Evolutionary conservation across 257 asterid species (phyloP).

Genomic region (Plantago elongata): DNA sequence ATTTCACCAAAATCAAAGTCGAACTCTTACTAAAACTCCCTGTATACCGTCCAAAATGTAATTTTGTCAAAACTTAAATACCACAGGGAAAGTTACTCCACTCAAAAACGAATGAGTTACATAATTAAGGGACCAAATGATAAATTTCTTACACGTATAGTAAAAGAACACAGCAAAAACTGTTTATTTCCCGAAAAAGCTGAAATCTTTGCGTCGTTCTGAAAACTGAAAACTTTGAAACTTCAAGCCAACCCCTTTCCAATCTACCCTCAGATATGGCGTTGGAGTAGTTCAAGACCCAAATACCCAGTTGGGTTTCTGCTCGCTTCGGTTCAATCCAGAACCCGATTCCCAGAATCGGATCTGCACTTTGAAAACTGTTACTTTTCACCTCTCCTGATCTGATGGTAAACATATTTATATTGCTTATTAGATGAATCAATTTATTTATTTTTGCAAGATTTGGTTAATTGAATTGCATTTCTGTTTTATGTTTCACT

Average conservation of each 20-base stretch:
- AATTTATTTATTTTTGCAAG: too few species aligned
- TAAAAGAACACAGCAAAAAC: slow-evolving; percentile 20
- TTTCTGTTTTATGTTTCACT: too few species aligned
- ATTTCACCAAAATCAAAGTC: too few species aligned
- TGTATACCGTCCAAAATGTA: too few species aligned
- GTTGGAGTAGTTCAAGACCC: not conserved
- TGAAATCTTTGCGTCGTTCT: not conserved
- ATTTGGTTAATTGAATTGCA: too few species aligned
- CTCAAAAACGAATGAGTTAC: too few species aligned
- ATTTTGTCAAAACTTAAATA: too few species aligned
- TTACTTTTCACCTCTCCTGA: not conserved
- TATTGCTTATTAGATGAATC: not conserved
- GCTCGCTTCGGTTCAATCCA: not conserved
- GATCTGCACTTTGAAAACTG: not conserved
- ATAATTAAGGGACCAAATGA: too few species aligned
- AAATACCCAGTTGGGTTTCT: not conserved
- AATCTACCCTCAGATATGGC: not conserved
- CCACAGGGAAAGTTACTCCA: too few species aligned
- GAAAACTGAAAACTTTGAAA: not conserved
- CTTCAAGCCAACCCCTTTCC: not conserved
- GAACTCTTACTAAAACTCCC: too few species aligned
- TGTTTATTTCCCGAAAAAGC: slow-evolving; percentile 30
- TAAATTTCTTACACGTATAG: too few species aligned
- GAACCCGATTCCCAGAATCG: not conserved
- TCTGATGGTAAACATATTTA: not conserved